Evolutionary conservation across 495 filamentous ascomycete genomes (phyloP).

Genomic region (Daldinia caldariorum): DNA sequence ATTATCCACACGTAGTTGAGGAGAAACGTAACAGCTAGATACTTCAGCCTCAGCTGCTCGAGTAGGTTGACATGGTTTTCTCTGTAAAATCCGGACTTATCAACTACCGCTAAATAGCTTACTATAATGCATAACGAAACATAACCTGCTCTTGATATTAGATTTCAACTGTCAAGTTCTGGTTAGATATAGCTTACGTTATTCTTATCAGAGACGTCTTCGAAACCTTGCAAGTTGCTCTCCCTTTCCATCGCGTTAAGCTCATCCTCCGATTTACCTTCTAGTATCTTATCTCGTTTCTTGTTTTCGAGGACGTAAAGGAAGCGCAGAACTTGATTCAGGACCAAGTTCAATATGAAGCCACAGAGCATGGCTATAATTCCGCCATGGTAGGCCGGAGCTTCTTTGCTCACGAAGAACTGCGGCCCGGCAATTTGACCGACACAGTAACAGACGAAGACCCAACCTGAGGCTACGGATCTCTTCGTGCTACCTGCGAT

Average conservation of each 20-base stretch:
- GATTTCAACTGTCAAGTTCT: neutral
- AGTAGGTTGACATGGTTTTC: neutral
- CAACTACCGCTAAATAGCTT: neutral
- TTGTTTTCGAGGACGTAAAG: slow-evolving; percentile 42
- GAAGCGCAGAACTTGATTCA: slow-evolving; percentile 37
- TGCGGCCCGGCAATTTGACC: slow-evolving; percentile 49
- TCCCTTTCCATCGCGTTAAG: slow-evolving; percentile 40
- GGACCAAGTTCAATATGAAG: slow-evolving; percentile 36
- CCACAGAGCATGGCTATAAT: slow-evolving; percentile 41
- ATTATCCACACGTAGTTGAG: no score
- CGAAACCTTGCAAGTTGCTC: slow-evolving; percentile 45
- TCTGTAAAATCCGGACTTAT: neutral
- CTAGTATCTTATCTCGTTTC: slow-evolving; percentile 34
- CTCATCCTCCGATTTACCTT: slow-evolving; percentile 42
- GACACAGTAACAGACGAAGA: slow-evolving; percentile 47
- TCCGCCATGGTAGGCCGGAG: slow-evolving; percentile 34
- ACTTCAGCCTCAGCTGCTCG: neutral
- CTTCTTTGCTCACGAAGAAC: slow-evolving; percentile 39
- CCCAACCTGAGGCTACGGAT: slow-evolving; percentile 42
- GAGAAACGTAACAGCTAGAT: no score
- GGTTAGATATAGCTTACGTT: slow-evolving; percentile 38
- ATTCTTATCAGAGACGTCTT: slow-evolving; percentile 46
- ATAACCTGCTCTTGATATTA: slow-evolving; percentile 31
- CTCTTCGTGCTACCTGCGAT: slow-evolving; percentile 51
- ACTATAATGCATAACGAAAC: slow-evolving; percentile 38